Base-by-base conservation (phyloP, 306 rosid genomes). In the Quercus robur region DNA sequence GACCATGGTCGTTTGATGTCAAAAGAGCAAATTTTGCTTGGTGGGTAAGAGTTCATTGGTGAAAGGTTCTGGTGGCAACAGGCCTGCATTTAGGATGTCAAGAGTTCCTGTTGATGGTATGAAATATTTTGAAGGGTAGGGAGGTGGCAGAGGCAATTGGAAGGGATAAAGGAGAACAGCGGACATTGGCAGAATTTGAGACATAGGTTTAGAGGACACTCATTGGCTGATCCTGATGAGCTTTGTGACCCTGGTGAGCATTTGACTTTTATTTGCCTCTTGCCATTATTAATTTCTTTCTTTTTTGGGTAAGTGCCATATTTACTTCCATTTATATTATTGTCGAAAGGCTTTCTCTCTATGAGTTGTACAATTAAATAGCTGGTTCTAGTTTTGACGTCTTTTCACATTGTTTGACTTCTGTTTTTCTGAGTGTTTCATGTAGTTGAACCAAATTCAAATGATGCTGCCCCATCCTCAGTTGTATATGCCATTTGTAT, bases 1-100 rank as follows among this genome's bases (percentile, higher is more conserved):
- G 99, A 97, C 71, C 99, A 96, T 80, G 99, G 99, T 5, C 97
- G 98, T 85, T 96, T 98, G 0, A 96, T 90, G 89, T 93, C 98
- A 0, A 91, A 90, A 81, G 98, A 89, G 81, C 87, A 91, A 86
- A 93, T 91, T 78, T 5, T 96, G 86, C 82, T 93, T 6, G 99
- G 99, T 12, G 99, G 99, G 26, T 96, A 91, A 59, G 99, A 98
- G 5, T 96, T 96, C 87, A 96, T 96, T 26, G 99, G 99, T 56
- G 99, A 96, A 88, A 98, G 99, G 56, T 96, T 77, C 99, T 98
- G 2, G 90, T 96, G 74, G 99, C 99, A 15, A 91, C 98, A 0
- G 99, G 33, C 98, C 94, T 11, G 99, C 99, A 19, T 96, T 96
- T 69, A 97, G 99, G 71, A 93, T 96, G 97, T 97, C 99, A 0